Percentiles rank a stretch among this genome's conserved stretches.
phyloP scores from a whole-genome alignment of 495 filamentous ascomycete genomes.

The Ramalina intermedia region DNA sequence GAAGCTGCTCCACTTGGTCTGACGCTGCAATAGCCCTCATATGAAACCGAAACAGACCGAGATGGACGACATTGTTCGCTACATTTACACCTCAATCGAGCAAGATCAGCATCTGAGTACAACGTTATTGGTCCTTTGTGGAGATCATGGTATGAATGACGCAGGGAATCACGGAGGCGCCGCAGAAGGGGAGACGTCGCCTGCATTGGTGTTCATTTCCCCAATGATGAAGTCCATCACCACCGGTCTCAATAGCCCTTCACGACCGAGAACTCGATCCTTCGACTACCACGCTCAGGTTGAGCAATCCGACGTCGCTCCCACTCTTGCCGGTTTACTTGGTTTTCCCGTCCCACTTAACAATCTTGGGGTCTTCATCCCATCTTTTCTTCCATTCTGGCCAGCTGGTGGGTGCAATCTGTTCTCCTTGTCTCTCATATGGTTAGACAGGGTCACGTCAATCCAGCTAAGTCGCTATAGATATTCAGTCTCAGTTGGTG shows the following conservation, averaged over 20 bases:
- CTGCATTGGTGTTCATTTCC: slow-evolving; percentile 82
- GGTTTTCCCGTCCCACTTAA: slow-evolving; percentile 87
- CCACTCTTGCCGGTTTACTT: slow-evolving; percentile 74
- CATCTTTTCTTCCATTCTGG: slow-evolving; percentile 67
- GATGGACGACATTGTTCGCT: slow-evolving; percentile 73
- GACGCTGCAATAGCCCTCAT: slow-evolving; percentile 41
- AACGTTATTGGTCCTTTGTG: slow-evolving; percentile 73
- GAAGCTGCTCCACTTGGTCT: slow-evolving; percentile 5
- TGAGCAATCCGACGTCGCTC: slow-evolving; percentile 86
- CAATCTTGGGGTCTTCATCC: slow-evolving; percentile 77
- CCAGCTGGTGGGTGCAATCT: slow-evolving; percentile 26
- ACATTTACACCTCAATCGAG: slow-evolving; percentile 65
- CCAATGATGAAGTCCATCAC: slow-evolving; percentile 57
- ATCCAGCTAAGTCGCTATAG: slow-evolving; percentile 21
- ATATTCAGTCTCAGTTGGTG: slow-evolving; percentile 50
- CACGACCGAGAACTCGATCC: slow-evolving; percentile 29
- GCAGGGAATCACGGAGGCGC: slow-evolving; percentile 95
- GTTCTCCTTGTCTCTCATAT: neutral
- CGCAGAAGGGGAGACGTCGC: slow-evolving; percentile 79
- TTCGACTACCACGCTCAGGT: slow-evolving; percentile 71
- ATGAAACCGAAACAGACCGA: slow-evolving; percentile 90
- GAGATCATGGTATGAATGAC: slow-evolving; percentile 98
- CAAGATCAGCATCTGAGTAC: slow-evolving; percentile 51
- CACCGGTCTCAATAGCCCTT: slow-evolving; percentile 26
- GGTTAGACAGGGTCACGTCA: neutral